Conservation (phyloP, 176 grass and related monocot species). For the Themeda triandra region DNA sequence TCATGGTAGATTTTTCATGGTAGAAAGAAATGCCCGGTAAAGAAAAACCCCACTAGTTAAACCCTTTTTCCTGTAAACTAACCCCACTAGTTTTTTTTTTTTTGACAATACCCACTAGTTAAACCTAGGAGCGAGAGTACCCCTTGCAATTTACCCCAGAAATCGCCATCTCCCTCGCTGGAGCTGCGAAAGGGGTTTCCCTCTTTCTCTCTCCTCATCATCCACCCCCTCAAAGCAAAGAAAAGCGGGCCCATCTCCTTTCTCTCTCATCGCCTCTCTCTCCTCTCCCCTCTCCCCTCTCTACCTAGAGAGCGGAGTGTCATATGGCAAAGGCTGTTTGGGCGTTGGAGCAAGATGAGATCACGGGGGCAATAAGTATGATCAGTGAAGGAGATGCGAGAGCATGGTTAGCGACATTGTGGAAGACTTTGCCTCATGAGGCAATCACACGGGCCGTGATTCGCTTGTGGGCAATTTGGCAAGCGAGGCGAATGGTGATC, state of each 20-base stretch:
- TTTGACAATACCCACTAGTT: too few species aligned
- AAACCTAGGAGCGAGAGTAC: not conserved
- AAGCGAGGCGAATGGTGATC: too few species aligned
- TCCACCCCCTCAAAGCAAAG: not conserved
- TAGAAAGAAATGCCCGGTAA: not conserved
- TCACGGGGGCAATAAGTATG: too few species aligned
- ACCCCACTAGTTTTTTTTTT: not conserved
- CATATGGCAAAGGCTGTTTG: too few species aligned
- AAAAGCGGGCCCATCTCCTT: slow-evolving; percentile 20
- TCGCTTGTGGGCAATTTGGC: too few species aligned
- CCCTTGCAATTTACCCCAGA: not conserved
- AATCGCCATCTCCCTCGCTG: not conserved
- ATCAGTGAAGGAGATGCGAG: too few species aligned
- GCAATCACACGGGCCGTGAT: too few species aligned
- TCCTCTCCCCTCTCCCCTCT: not conserved
- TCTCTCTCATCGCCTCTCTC: not conserved
- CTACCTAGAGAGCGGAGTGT: not conserved
- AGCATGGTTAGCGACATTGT: too few species aligned
- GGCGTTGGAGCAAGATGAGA: too few species aligned
- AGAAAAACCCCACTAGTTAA: not conserved
- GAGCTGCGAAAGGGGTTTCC: not conserved
- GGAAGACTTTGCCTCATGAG: too few species aligned
- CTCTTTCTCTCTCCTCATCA: slow-evolving; percentile 24
- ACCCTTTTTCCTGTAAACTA: too few species aligned
- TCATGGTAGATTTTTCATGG: too few species aligned